Evolutionary conservation across 768 basidiomycete genomes (phyloP).

Genomic region (Erythrobasidium yunnanense): DNA sequence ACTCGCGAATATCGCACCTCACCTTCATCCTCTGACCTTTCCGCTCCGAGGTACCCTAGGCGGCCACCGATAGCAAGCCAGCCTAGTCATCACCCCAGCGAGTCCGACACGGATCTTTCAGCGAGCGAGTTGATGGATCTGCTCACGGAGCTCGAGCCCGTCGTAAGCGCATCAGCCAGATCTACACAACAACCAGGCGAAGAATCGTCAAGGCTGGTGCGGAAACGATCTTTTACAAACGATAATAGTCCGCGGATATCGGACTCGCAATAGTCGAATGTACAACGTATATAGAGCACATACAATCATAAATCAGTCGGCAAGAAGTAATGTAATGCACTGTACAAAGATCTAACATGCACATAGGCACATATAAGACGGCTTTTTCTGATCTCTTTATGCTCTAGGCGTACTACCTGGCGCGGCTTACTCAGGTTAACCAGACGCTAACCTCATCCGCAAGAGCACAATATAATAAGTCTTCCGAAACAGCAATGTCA

Average conservation of each 20-base stretch:
- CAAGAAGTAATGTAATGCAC: no score
- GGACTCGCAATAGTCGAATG: neutral
- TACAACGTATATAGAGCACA: neutral
- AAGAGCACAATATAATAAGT: no score
- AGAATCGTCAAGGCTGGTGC: neutral
- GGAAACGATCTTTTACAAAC: neutral
- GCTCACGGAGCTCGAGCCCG: neutral
- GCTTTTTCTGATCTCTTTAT: no score
- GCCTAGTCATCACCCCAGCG: no score
- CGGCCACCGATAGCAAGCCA: neutral
- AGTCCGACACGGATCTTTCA: neutral
- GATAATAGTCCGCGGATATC: neutral
- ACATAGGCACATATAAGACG: no score
- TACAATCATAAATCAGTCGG: no score
- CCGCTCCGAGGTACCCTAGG: neutral
- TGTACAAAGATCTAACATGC: no score
- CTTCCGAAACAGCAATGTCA: no score
- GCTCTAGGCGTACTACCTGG: no score
- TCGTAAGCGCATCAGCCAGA: neutral
- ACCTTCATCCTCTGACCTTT: neutral
- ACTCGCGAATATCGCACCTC: neutral
- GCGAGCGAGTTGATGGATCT: neutral
- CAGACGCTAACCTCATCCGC: no score
- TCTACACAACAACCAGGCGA: neutral
- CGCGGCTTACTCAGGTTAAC: no score